Evolutionary conservation across 2,329 filamentous ascomycete genomes (phyloP), one percentile per base, ranked within the genome.

Genomic region (Cordyceps cateniannulata): DNA sequence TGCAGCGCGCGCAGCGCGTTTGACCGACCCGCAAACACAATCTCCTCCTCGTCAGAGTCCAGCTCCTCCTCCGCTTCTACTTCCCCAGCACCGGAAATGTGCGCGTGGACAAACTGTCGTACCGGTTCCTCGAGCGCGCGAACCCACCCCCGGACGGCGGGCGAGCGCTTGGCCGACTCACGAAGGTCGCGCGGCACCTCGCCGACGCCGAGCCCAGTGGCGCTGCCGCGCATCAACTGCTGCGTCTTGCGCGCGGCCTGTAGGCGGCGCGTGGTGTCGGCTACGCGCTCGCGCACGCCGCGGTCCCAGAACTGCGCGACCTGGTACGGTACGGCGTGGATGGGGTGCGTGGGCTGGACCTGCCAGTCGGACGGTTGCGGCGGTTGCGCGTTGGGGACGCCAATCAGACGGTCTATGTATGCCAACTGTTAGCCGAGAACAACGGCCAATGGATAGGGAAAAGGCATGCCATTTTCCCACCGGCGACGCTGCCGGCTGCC

Each of bases 391-490:
- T 95, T 88, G 20, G 95, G 95, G 63, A 98, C 95, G 73, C 87
- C 85, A 61, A 96, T 77, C 64, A 98, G 85, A 65, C 85, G 91
- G 75, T 96, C 93, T 96, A 71, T 59, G 14, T 2, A 25, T 1
- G 44, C 22, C 18, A 54, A 57, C 59, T 62, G n/a, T 42, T 29
- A 25, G 27, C 29, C 32, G 32, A 10, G 32, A 35, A 53, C 29
- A 25, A 18, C 5, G 10, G 3, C 10, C 10, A 47, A 47, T 1
- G 44, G 22, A 7, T 9, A 24, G 20, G 8, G 22, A 12, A 25
- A 18, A 5, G 45, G n/a, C 35, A 60, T 81, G 96, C 91, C 90
- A 74, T 98, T 99, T 79, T 99, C 95, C 92, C 93, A 98, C 60
- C 93, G 83, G 68, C 93, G 87, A 54, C 93, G 82, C 69, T 93